Base-by-base conservation (phyloP, 2,329 filamentous ascomycete species). In the Ophiostoma quercus region DNA sequence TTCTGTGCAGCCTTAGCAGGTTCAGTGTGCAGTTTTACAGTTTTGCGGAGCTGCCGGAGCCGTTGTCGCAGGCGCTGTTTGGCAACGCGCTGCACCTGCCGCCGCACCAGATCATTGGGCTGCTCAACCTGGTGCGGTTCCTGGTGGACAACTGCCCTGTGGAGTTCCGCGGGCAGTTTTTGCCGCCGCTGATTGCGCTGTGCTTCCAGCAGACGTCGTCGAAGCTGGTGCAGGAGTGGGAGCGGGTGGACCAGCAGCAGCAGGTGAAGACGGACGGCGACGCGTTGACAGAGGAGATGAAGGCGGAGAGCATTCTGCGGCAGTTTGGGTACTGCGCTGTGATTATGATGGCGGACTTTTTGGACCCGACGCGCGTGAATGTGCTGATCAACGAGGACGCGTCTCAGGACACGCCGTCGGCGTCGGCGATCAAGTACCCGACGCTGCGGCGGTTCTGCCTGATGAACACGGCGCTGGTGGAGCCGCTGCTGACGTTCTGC, bases 261-360 rank as follows among this genome's bases (percentile, higher is more conserved):
- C 82, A 81, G 25, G 81, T 88, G 14, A 85, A 86, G 60, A 85
- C 89, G 1, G 89, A 89, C 3, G 89, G 89, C 25, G 92, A 94
- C 69, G 91, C 92, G 71, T 81, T 99, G 68, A 92, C 91, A 1
- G 93, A 97, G 74, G 95, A 99, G 80, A 99, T 99, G 95, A 97
- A 97, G 79, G 90, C 92, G 7, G 95, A 99, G 78, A 98, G 94
- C 76, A 96, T 99, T 39, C 82, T 99, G 65, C 88, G 95, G 25
- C 93, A 97, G 77, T 85, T 98, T 67, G 97, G 94, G 0, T 95
- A 96, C 79, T 92, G 92, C 3, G 92, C 94, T 1, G 92, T 97
- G 39, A 89, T 95, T 75, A 92, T 98, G 85, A 90, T 97, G 73
- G 92, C 92, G 8, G 91, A 92, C 74, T 88, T 98, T 75, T 83